Base-by-base conservation (phyloP, 805 yeast genomes). In the Ogataea methanolica region DNA sequence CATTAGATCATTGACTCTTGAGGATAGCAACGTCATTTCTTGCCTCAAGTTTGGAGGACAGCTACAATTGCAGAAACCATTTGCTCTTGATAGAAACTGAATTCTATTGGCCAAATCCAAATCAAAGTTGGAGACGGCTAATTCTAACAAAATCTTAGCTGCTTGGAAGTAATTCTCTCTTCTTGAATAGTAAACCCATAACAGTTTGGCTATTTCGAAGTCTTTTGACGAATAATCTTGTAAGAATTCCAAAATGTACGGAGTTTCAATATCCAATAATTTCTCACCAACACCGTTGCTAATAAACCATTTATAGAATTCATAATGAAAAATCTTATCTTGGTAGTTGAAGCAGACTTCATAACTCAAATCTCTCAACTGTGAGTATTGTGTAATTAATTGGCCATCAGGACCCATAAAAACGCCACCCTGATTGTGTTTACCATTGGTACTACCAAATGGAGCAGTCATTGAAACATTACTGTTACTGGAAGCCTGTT, bases 231-330 rank as follows among this genome's bases (percentile, higher is more conserved):
- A 72, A 48, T 78, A 80, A 58, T 82, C 87, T 55, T 82, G 82
- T 61, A 94, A 75, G 57, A 87, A 94, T 26, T 85, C 81, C 50
- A 88, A 72, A 36, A 94, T 80, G 59, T 73, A 92, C 12, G 91
- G 87, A 0, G 97, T 88, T 45, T 88, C 86, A 47, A 92, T 76
- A 41, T 85, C 88, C 49, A 92, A 72, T 39, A 94, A 70, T 51
- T 87, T 79, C 47, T 85, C 94, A 51, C 88, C 83, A 29, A 82
- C 77, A 4, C 88, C 91, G 59, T 87, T 88, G 39, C 74, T 68
- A 33, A 89, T 83, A 56, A 89, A 83, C 97, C 98, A 94, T 63
- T 88, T 92, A 65, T 94, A 94, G 54, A 94, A 78, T 53, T 88
- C 87, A 67, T 83, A 89, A 54, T 94, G 99, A 75, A 94, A 94